These are phyloP conservation scores for Phoma sp. DNA, from an alignment of 2,329 filamentous ascomycete genomes.

Conservation along the genomic window DNA sequence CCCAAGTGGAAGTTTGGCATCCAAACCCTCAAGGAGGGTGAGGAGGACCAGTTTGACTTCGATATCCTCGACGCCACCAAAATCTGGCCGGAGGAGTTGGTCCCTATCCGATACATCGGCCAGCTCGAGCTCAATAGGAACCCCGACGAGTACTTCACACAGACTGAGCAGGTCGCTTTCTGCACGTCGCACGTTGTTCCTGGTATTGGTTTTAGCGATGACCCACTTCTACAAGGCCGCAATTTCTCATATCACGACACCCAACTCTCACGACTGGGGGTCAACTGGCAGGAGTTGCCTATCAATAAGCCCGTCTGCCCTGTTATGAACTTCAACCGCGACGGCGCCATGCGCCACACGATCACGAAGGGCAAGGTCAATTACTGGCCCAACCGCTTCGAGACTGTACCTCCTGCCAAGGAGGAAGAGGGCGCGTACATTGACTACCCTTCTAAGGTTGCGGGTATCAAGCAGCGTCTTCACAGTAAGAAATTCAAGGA, in stretches of 20 bases:
- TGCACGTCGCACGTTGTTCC: constrained; percentile 81
- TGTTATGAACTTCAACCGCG: constrained; percentile 78
- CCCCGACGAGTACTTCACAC: constrained; percentile 80
- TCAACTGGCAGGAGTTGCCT: constrained; percentile 79
- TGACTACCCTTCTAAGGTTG: constrained; percentile 70
- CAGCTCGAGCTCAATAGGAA: constrained; percentile 82
- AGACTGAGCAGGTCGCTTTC: constrained; percentile 85
- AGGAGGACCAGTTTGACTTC: constrained; percentile 81
- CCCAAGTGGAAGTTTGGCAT: constrained; percentile 85
- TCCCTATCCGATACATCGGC: constrained; percentile 80
- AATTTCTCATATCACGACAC: constrained; percentile 74
- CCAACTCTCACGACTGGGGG: constrained; percentile 72
- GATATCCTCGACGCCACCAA: constrained; percentile 88
- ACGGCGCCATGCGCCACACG: constrained; percentile 75
- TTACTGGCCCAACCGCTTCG: constrained; percentile 80
- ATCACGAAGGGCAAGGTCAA: constrained; percentile 78
- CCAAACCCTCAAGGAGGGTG: constrained; percentile 75
- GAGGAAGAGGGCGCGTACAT: constrained; percentile 70
- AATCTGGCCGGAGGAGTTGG: constrained; percentile 79
- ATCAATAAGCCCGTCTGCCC: constrained; percentile 79
- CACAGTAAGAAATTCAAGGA: constrained; percentile 78
- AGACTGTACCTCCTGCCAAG: constrained; percentile 68
- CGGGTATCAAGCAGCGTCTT: constrained; percentile 74
- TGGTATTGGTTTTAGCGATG: constrained; percentile 78
- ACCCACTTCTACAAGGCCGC: constrained; percentile 76